phyloP scores from a whole-genome alignment of 164 flowering plant species.

The Echeveria elegans region DNA sequence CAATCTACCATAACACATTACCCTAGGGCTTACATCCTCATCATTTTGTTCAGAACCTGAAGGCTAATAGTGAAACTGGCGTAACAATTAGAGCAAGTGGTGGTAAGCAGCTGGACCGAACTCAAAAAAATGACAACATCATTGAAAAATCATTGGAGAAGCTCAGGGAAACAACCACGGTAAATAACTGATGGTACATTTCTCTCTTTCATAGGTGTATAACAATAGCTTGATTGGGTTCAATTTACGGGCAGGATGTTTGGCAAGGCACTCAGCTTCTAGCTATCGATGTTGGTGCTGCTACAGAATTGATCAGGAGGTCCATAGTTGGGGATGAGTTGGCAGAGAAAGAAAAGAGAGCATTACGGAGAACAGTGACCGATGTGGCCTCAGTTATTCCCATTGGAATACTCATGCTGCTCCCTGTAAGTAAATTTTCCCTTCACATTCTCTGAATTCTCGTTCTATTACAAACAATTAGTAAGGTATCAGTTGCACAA shows the following conservation, averaged over 20 bases:
- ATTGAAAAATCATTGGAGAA: slow-evolving; percentile 69
- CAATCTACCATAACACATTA: neutral
- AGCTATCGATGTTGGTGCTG: slow-evolving; percentile 87
- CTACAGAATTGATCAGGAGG: slow-evolving; percentile 61
- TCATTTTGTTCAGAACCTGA: slow-evolving; percentile 28
- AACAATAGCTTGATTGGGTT: neutral
- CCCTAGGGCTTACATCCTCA: neutral
- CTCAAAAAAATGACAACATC: slow-evolving; percentile 50
- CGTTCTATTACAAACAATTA: neutral
- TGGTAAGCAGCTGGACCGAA: slow-evolving; percentile 27
- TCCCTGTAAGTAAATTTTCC: slow-evolving; percentile 59
- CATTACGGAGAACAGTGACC: slow-evolving; percentile 68
- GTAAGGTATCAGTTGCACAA: neutral
- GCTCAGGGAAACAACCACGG: slow-evolving; percentile 73
- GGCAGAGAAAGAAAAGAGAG: slow-evolving; percentile 79
- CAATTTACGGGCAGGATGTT: slow-evolving; percentile 59
- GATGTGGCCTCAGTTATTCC: slow-evolving; percentile 96
- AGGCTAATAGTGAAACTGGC: slow-evolving; percentile 19
- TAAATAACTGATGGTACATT: slow-evolving; percentile 20
- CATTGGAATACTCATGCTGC: slow-evolving; percentile 94
- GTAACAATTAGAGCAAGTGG: slow-evolving; percentile 17
- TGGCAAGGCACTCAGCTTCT: slow-evolving; percentile 95
- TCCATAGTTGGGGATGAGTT: slow-evolving; percentile 74
- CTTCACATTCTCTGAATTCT: neutral
- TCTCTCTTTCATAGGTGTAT: neutral